A percentile compares a stretch with the other conserved stretches of the same genome.
Conservation (phyloP, 352 stramenopile species). For the Sclerospora graminicola region DNA sequence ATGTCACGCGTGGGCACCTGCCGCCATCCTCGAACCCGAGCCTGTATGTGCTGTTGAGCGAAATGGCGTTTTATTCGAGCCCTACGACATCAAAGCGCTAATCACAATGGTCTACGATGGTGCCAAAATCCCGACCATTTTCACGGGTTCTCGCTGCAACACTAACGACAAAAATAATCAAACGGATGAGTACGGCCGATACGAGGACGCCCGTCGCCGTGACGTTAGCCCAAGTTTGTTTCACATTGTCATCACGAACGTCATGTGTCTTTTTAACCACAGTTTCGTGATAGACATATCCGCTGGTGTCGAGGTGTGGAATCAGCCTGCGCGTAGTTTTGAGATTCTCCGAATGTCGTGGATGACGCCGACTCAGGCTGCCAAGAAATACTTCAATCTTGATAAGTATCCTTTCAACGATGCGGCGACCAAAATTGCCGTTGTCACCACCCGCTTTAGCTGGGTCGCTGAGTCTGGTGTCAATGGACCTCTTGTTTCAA, state of each 20-base stretch:
- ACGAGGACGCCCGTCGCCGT: constrained; percentile 23
- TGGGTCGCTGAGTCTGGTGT: constrained; percentile 47
- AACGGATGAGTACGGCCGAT: constrained; percentile 42
- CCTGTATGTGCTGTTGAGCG: constrained; percentile 32
- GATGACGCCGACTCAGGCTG: constrained; percentile 25
- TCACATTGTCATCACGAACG: constrained; percentile 40
- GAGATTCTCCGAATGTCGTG: constrained; percentile 37
- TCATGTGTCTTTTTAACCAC: constrained; percentile 35
- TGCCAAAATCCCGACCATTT: constrained; percentile 36
- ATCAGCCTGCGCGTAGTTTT: constrained; percentile 39
- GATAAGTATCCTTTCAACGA: constrained; percentile 58
- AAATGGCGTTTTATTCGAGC: constrained; percentile 44
- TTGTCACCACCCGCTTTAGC: constrained; percentile 46
- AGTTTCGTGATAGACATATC: constrained; percentile 49
- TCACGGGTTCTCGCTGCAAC: constrained; percentile 45
- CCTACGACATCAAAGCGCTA: constrained; percentile 50
- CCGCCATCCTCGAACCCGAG: constrained; percentile 37
- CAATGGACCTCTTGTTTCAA: constrained; percentile 42
- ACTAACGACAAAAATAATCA: constrained; percentile 32
- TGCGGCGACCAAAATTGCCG: constrained; percentile 36
- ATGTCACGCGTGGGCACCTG: constrained; percentile 50
- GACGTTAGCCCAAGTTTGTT: constrained; percentile 46
- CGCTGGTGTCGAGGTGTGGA: constrained; percentile 49
- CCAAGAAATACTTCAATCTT: constrained; percentile 33
- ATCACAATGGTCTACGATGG: constrained; percentile 43